Base-by-base conservation (phyloP, 2,329 filamentous ascomycete genomes). In the Elsinoe necatrix region DNA sequence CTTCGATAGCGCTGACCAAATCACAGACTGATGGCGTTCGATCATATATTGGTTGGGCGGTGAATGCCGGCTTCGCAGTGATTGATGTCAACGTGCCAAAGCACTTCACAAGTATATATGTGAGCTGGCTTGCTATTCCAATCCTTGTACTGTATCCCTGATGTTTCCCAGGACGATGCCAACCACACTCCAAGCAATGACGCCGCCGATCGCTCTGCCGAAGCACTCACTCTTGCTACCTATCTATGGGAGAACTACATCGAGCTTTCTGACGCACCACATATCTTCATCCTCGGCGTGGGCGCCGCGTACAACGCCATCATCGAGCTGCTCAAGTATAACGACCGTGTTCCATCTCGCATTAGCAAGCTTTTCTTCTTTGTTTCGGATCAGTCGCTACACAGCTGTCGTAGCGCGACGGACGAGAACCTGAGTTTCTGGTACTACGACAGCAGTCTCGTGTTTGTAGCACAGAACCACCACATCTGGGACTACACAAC, bases 221-320 rank as follows among this genome's bases (percentile, higher is more conserved):
- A 77, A 55, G 79, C 78, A 0, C 83, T 86, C 60, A 84, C 92
- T 59, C 75, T 96, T 9, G 82, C 92, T 3, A 83, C 80, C 59
- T 97, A 95, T 66, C 75, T 98, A 12, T 98, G 93, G 93, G 91
- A 96, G 64, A 98, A 98, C 67, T 96, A 96, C 66, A 83, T 98
- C 18, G 88, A 95, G 75, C 84, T 84, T 52, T 80, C 75, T 56
- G 76, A 85, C 1, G 77, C 80, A 0, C 83, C 85, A 4, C 82
- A 92, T 54, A 81, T 97, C 14, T 87, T 95, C 67, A 76, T 98
- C 20, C 78, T 98, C 67, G 92, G 93, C 0, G 83, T 95, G 1
- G 93, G 93, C n/a, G 85, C 89, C 64, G 88, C 93, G 1, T 95
- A 93, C 66, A 76, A 87, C 2, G 90, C 89, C 1, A 81, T 96